Base-by-base conservation (phyloP, 108 stramenopile species). In the Skeletonema tropicum region DNA sequence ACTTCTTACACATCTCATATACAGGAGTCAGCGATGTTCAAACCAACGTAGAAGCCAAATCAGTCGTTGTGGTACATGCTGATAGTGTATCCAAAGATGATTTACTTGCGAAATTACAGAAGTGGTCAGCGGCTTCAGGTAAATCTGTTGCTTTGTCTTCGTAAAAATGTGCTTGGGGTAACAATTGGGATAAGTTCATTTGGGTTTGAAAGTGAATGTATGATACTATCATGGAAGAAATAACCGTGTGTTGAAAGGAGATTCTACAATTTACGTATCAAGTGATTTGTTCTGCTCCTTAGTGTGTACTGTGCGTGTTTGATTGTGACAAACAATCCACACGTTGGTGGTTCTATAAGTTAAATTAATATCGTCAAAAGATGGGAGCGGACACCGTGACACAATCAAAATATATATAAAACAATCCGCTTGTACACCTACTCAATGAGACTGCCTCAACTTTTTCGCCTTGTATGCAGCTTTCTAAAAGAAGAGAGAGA, bases 21-120 rank as follows among this genome's bases (percentile, higher is more conserved):
- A 9, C 49, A 92, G 92, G 93, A 10, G 93, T 92, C 10, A 62
- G 75, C 8, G 83, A 75, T 55, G 76, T 92, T n/a, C 84, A 88
- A 63, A 82, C 93, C 9, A 77, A 90, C 76, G 88, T 92, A 15
- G 88, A 84, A 45, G 76, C 90, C 23, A 90, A 94, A 79, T 69
- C 79, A 21, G 93, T 92, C 14, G 74, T 88, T 26, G 91, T 94
- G 10, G 65, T 82, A 11, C 86, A 88, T 13, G 79, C 80, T 42
- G 85, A 82, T 13, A 71, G 66, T 30, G 87, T 92, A 23, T 68
- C 90, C 3, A 82, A 88, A 13, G 66, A 80, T 41, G 75, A 68
- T 26, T 85, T 94, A 85, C 64, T 90, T 66, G 90, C 89, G 46
- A 92, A 90, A 60, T 77, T 94, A 25, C 70, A 84, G 83, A 94